Base-by-base conservation (phyloP, 2,329 filamentous ascomycete genomes). In the Aureobasidium lini region DNA sequence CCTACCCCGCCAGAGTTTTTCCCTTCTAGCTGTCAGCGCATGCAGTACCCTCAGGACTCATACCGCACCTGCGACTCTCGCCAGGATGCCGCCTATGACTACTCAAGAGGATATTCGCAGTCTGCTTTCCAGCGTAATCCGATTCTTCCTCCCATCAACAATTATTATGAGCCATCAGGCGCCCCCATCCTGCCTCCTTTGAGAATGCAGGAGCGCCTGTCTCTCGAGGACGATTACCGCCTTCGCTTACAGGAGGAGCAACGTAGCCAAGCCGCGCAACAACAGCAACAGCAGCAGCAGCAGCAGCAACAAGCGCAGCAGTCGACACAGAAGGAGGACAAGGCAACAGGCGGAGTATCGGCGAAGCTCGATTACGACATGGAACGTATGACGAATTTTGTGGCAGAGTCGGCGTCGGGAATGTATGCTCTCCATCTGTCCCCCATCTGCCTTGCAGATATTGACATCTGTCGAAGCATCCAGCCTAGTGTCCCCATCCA, bases 301-400 rank as follows among this genome's bases (percentile, higher is more conserved):
- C 64, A 66, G 11, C 74, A 76, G 63, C 72, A 75, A 47, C 68
- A 72, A 58, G 73, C 71, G 52, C 72, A 74, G 60, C 71, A 72
- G 54, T 66, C 67, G 29, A 66, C 66, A 28, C 62, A 64, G 46
- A 86, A 85, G 72, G 83, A 86, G 66, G 84, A 86, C 66, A 86
- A 85, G 72, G 76, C 83, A n/a, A 83, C 83, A 59, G 91, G 92
- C 72, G 92, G 92, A 68, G 92, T 96, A 40, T 94, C 92, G 68
- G 90, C 90, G 69, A 89, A 95, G 76, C 84, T 96, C 75, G 92
- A 96, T 79, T 96, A 96, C 73, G 91, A 96, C 75, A 93, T 96
- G 84, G 90, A 95, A 72, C 81, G 88, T 73, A 96, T 96, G 92
- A 88, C 90, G 64, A 90, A 95, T 72, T 96, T 95, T 75, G 91